These are phyloP conservation scores for Coemansia sp. DNA, from an alignment of 371 early-diverging fungal genomes.

Conservation along the genomic window DNA sequence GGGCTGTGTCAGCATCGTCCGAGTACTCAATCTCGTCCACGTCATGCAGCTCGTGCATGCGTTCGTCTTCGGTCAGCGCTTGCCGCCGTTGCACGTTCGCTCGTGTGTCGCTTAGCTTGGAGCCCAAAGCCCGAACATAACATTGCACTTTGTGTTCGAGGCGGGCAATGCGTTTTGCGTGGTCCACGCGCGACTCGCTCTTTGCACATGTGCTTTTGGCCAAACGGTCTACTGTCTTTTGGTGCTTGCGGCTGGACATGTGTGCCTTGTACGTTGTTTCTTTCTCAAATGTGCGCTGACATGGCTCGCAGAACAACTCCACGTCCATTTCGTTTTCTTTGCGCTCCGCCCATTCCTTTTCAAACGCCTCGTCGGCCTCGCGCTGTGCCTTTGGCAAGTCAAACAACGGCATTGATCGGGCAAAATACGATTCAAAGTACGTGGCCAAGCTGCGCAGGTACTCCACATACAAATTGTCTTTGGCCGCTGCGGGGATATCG, in stretches of 20 bases:
- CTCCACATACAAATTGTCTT: conserved; percentile 52
- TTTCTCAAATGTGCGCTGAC: conserved; percentile 82
- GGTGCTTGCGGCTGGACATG: conserved; percentile 85
- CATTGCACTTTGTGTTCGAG: conserved; percentile 63
- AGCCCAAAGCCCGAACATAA: conserved; percentile 61
- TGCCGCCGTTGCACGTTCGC: conserved; percentile 91
- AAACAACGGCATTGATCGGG: conserved; percentile 75
- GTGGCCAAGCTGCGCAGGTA: conserved; percentile 65
- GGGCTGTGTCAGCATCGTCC: conserved; percentile 80
- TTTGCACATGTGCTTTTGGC: background rate
- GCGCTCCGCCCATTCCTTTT: conserved; percentile 26
- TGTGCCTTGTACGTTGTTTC: conserved; percentile 82
- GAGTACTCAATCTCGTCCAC: conserved; percentile 63
- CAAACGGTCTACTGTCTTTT: conserved; percentile 64
- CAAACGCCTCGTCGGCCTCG: conserved; percentile 59
- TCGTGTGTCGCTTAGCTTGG: conserved; percentile 73
- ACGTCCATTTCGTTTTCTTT: conserved; percentile 30
- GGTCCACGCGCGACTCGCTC: conserved; percentile 53
- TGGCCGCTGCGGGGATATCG: conserved; percentile 62
- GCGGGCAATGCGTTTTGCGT: conserved; percentile 54
- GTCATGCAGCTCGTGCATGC: conserved; percentile 74
- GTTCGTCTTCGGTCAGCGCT: conserved; percentile 87
- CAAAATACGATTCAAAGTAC: conserved; percentile 78
- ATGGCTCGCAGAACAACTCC: conserved; percentile 74
- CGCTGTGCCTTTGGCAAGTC: conserved; percentile 60